Evolutionary conservation across 2,329 filamentous ascomycete genomes (phyloP).

Genomic region (Bimuria novae-zelandiae): DNA sequence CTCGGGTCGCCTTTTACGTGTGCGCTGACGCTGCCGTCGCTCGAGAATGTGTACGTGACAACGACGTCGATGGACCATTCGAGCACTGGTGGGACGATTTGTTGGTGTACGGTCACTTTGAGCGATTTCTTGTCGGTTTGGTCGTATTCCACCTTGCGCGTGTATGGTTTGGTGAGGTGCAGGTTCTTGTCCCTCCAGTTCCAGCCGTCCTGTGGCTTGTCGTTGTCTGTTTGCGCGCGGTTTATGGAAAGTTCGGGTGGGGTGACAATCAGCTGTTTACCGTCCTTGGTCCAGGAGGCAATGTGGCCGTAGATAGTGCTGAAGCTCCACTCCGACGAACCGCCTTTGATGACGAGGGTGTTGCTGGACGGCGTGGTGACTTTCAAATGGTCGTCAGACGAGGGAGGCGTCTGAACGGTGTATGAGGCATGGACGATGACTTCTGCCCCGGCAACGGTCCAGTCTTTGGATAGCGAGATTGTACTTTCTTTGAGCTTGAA

Average conservation of each 20-base stretch:
- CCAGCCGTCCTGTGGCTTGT: slow-evolving; percentile 57
- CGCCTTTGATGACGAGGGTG: slow-evolving; percentile 22
- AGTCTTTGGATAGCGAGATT: slow-evolving; percentile 2
- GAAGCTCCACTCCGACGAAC: slow-evolving; percentile 53
- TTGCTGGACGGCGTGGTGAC: slow-evolving; percentile 24
- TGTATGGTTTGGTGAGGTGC: slow-evolving; percentile 32
- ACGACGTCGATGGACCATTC: slow-evolving; percentile 54
- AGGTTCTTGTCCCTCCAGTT: slow-evolving; percentile 58
- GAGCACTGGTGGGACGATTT: slow-evolving; percentile 63
- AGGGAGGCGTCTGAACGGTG: slow-evolving; percentile 29
- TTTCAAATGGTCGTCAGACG: slow-evolving; percentile 50
- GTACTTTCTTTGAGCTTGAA: slow-evolving; percentile 43
- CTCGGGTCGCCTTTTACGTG: slow-evolving; percentile 52
- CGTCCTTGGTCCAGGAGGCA: slow-evolving; percentile 38
- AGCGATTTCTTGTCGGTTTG: slow-evolving; percentile 14
- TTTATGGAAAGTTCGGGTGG: slow-evolving; percentile 59
- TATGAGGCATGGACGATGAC: slow-evolving; percentile 23
- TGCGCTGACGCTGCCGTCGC: slow-evolving; percentile 53
- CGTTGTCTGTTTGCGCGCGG: slow-evolving; percentile 70
- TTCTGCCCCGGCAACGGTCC: slow-evolving; percentile 40
- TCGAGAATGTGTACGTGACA: slow-evolving; percentile 59
- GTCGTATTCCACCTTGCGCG: slow-evolving; percentile 44
- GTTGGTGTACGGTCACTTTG: slow-evolving; percentile 51
- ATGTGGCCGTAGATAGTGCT: slow-evolving; percentile 54
- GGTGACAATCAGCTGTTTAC: slow-evolving; percentile 38